Conservation (phyloP, 129 eudicot species). For the Flaveria ramosissima region DNA sequence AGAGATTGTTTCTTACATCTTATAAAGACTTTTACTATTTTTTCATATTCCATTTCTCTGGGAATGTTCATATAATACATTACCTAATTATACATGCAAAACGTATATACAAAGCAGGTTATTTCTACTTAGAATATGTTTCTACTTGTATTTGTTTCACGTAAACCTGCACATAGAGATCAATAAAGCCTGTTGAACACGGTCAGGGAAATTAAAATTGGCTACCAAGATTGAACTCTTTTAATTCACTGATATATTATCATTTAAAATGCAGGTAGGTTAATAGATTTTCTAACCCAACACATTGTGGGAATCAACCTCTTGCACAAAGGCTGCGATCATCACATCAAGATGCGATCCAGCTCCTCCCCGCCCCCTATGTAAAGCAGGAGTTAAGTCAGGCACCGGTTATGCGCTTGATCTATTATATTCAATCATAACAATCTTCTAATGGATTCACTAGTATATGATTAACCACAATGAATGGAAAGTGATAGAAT, state of each 20-base stretch:
- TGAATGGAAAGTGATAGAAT: neutral
- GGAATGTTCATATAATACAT: too few relatives aligned
- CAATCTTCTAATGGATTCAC: conserved; percentile 16
- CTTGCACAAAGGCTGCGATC: too few relatives aligned
- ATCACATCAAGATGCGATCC: too few relatives aligned
- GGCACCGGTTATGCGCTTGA: too few relatives aligned
- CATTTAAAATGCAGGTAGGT: conserved; percentile 57
- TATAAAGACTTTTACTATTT: conserved; percentile 1
- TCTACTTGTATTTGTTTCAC: too few relatives aligned
- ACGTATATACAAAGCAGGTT: conserved; percentile 93
- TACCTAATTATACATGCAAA: conserved; percentile 52
- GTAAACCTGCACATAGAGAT: too few relatives aligned
- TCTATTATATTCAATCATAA: neutral
- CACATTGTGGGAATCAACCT: too few relatives aligned
- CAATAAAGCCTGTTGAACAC: too few relatives aligned
- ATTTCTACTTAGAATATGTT: neutral
- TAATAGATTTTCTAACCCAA: conserved; percentile 84
- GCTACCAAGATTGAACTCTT: too few relatives aligned
- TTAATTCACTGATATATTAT: neutral
- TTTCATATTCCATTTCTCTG: conserved; percentile 22
- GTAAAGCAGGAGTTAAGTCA: too few relatives aligned
- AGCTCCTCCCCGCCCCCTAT: too few relatives aligned
- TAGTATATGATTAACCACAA: neutral
- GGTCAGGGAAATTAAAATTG: too few relatives aligned
- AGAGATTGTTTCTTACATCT: neutral